These are phyloP conservation scores for Raphanus raphanistrum DNA, from an alignment of 345 rosid species.

Conservation along the genomic window DNA sequence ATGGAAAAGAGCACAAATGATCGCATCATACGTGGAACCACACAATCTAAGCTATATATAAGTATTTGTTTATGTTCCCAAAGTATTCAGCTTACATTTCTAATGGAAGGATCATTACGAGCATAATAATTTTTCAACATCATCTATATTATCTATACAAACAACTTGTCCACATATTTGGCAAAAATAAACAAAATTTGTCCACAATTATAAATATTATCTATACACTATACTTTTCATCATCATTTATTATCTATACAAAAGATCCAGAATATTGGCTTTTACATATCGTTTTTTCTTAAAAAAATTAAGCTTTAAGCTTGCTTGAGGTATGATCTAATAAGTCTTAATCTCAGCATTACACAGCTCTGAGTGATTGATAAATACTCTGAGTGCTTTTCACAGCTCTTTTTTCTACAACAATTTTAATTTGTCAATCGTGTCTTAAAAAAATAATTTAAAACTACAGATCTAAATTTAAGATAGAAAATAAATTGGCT, in stretches of 20 bases:
- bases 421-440: too few species aligned
- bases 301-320: neutral
- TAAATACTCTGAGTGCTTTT: too few species aligned
- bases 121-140: conserved; percentile 3
- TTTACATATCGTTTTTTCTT: neutral
- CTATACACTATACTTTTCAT: neutral
- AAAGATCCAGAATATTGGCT: neutral
- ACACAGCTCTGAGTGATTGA: neutral
- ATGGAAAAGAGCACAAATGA: conserved; percentile 18
- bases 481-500: too few species aligned
- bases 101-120: conserved; percentile 32
- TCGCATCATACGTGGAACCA: conserved; percentile 40
- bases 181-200: neutral
- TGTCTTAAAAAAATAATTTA: too few species aligned
- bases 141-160: neutral
- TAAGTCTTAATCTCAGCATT: neutral
- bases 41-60: conserved; percentile 21
- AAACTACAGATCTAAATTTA: too few species aligned
- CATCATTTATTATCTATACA: neutral
- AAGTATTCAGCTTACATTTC: conserved; percentile 19
- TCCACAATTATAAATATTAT: neutral
- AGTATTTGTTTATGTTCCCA: conserved; percentile 8
- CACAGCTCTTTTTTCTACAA: too few species aligned
- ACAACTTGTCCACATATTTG: conserved; percentile 22
- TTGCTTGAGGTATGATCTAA: neutral